Evolutionary conservation across 2,329 filamentous ascomycete genomes (phyloP), one percentile per base, ranked within the genome.

Genomic region (Fonsecaea erecta): DNA sequence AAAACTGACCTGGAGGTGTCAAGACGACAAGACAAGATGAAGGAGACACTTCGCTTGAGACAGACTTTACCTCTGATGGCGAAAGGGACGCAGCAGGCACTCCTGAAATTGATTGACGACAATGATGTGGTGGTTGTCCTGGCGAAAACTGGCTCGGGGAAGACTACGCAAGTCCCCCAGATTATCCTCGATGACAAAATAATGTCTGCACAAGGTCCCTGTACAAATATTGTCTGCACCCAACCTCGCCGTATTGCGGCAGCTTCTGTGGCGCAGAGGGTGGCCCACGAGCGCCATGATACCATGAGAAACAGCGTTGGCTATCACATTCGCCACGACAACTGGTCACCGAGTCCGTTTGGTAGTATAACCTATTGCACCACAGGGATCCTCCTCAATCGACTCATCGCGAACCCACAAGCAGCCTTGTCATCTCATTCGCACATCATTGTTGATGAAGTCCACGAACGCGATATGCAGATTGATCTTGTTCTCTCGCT

Each of bases 161-260:
- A 99, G 82, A 97, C 93, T 77, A 99, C 95, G 0, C 95, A 99
- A 74, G 90, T 97, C n/a, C 95, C 95, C 7, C 89, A 93, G 0
- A 98, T 96, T 74, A 86, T 99, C 57, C 82, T 99, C 6, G 95
- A 99, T 76, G 87, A 97, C 73, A 90, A 97, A 74, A 84, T 99
- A 52, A 86, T 88, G 2, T 86, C 89, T 68, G 93, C 93, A 3
- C 89, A 88, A 68, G 81, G 58, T 34, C 55, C 61, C 5, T 32
- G 86, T 2, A 98, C 94, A 78, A 97, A 96, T 74, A 88, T 99
- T 14, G 97, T 93, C 75, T 96, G 94, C 75, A 97, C 95, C 0
- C 93, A 99, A 75, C 95, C 95, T 37, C 88, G 95, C 51, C 88
- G 95, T 74, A 98, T 99, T 67, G 98, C 95, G 21, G 95, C 95